A percentile compares a stretch with the other conserved stretches of the same genome.
phyloP scores from a whole-genome alignment of 177 flowering plant species.

The Vitis hybrid region DNA sequence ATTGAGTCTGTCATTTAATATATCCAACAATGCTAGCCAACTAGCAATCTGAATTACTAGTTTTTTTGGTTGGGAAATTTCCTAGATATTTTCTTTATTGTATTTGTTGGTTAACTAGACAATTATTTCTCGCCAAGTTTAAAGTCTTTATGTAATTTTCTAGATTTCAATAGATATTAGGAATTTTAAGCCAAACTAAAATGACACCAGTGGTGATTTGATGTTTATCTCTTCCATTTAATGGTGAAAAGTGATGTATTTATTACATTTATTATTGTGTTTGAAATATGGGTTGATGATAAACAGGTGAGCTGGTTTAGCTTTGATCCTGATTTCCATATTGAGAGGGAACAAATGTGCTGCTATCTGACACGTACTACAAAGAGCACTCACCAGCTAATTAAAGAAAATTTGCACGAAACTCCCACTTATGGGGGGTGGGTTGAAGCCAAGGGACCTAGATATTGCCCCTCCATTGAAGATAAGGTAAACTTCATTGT shows the following conservation, averaged over 20 bases:
- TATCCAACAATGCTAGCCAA: not conserved
- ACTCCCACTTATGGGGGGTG: conserved; percentile 99
- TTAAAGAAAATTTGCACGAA: conserved; percentile 91
- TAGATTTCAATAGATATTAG: no score
- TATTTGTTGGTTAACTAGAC: not conserved
- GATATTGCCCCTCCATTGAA: conserved; percentile 99
- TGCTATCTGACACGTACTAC: conserved; percentile 95
- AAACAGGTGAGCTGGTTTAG: conserved; percentile 91
- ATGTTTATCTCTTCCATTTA: not conserved
- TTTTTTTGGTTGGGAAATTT: no score
- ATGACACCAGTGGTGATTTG: not conserved
- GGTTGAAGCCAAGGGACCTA: conserved; percentile 98
- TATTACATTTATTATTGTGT: not conserved
- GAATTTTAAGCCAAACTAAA: not conserved
- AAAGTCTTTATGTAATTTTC: not conserved
- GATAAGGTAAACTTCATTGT: conserved; percentile 64
- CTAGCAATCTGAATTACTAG: no score
- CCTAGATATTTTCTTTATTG: no score
- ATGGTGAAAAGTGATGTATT: not conserved
- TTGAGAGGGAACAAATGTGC: conserved; percentile 95
- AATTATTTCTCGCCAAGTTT: no score
- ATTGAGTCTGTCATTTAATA: not conserved
- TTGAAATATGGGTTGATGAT: conserved; percentile 8
- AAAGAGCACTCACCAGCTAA: conserved; percentile 72
- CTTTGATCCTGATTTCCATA: conserved; percentile 88